Conservation (phyloP, 345 rosid genomes). For the Excoecaria cochinchinensis region DNA sequence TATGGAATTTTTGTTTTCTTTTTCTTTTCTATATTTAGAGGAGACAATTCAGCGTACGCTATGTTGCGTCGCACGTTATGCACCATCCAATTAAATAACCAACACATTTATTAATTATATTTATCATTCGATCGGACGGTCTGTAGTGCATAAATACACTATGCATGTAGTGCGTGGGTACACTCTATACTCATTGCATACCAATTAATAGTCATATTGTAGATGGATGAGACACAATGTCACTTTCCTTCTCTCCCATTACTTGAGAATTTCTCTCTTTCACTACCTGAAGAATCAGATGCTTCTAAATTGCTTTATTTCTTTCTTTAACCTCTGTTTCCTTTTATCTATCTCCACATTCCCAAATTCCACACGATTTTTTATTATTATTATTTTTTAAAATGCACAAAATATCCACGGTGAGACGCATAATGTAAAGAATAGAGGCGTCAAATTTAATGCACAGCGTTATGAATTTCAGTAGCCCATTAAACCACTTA, state of each 20-base stretch:
- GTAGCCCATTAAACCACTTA: too few relatives aligned
- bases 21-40: conserved; percentile 18
- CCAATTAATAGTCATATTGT: neutral
- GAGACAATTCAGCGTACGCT: conserved; percentile 12
- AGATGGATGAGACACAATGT: conserved; percentile 34
- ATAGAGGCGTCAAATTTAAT: too few relatives aligned
- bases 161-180: too few relatives aligned
- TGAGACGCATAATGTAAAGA: too few relatives aligned
- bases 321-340: neutral
- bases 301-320: conserved; percentile 20
- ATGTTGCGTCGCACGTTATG: too few relatives aligned
- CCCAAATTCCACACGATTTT: neutral
- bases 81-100: too few relatives aligned
- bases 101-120: too few relatives aligned
- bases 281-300: conserved; percentile 39
- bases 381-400: neutral
- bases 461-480: too few relatives aligned
- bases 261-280: neutral
- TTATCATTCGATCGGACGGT: too few relatives aligned
- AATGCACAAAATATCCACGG: too few relatives aligned
- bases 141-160: too few relatives aligned
- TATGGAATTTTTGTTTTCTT: neutral
- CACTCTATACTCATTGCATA: too few relatives aligned
- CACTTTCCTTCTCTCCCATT: conserved; percentile 20
- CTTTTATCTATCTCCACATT: neutral